These are phyloP conservation scores for Sporothrix pseudoabietina DNA, from an alignment of 2,329 filamentous ascomycete species.

Conservation along the genomic window DNA sequence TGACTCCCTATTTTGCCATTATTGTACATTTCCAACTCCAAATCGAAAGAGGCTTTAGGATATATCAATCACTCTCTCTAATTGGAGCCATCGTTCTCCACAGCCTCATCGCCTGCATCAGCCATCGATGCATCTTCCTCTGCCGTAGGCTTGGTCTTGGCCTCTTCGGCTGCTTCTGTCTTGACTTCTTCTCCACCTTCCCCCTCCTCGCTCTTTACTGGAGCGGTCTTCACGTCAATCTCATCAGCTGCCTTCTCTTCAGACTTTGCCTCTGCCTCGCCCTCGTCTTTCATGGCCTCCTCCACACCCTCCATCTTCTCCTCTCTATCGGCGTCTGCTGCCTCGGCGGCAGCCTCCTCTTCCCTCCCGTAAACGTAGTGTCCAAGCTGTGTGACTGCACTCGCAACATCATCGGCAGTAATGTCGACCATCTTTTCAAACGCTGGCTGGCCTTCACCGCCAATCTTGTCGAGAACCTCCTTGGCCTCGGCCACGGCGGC, in stretches of 20 bases:
- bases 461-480: constrained; percentile 49
- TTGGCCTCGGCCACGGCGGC: constrained; percentile 47
- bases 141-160: neutral
- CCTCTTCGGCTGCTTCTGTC: neutral
- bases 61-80: neutral
- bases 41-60: neutral
- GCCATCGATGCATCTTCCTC: constrained; percentile 29
- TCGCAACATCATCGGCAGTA: constrained; percentile 53
- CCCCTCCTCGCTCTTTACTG: neutral
- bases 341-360: neutral
- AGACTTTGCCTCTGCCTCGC: neutral
- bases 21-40: neutral
- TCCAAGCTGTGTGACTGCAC: constrained; percentile 52
- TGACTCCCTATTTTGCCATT: neutral
- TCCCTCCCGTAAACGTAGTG: constrained; percentile 50
- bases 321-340: neutral
- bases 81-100: neutral
- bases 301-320: neutral
- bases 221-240: neutral
- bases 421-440: constrained; percentile 54
- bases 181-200: constrained; percentile 2
- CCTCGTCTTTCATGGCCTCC: neutral
- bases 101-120: constrained; percentile 17
- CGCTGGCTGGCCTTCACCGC: constrained; percentile 41
- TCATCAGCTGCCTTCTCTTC: neutral